A percentile compares a stretch with the other conserved stretches of the same genome.
Evolutionary conservation across 768 basidiomycete species (phyloP).

Genomic region (Cyclocybe aegerita): DNA sequence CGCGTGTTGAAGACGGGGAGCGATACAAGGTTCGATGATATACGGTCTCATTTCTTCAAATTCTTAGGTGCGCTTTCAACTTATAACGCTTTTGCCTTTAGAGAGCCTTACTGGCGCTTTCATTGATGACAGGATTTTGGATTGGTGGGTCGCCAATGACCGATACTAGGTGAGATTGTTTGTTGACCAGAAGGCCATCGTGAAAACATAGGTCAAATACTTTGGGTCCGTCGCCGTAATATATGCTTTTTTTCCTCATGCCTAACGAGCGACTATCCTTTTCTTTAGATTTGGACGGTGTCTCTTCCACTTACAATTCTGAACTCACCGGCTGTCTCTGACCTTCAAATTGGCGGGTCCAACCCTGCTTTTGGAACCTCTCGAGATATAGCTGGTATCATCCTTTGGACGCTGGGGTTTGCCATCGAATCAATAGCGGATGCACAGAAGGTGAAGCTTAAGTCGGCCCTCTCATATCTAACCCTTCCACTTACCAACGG

Average conservation of each 20-base stretch:
- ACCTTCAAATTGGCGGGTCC: constrained; percentile 38
- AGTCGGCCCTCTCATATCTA: background rate
- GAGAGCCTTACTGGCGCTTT: background rate
- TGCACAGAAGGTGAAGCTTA: constrained; percentile 48
- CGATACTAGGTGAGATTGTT: background rate
- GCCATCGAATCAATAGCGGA: constrained; percentile 56
- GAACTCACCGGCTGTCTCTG: constrained; percentile 67
- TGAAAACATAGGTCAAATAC: constrained; percentile 42
- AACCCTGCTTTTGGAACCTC: constrained; percentile 60
- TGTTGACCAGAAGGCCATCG: no score
- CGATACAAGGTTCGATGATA: constrained; percentile 67
- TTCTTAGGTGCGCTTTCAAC: constrained; percentile 44
- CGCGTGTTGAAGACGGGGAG: constrained; percentile 69
- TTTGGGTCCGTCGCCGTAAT: constrained; percentile 49
- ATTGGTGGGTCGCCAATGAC: constrained; percentile 32
- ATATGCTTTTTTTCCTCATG: background rate
- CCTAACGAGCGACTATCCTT: background rate
- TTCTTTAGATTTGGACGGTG: constrained; percentile 52
- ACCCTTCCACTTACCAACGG: background rate
- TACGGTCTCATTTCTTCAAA: constrained; percentile 63
- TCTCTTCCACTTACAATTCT: constrained; percentile 64
- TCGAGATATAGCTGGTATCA: constrained; percentile 61
- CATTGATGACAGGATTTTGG: constrained; percentile 46
- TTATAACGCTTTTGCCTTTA: background rate
- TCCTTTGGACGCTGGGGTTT: constrained; percentile 61